Evolutionary conservation across 768 basidiomycete species (phyloP), one percentile per base, ranked within the genome.

Genomic region (button mushroom (Agaricus bisporus)): DNA sequence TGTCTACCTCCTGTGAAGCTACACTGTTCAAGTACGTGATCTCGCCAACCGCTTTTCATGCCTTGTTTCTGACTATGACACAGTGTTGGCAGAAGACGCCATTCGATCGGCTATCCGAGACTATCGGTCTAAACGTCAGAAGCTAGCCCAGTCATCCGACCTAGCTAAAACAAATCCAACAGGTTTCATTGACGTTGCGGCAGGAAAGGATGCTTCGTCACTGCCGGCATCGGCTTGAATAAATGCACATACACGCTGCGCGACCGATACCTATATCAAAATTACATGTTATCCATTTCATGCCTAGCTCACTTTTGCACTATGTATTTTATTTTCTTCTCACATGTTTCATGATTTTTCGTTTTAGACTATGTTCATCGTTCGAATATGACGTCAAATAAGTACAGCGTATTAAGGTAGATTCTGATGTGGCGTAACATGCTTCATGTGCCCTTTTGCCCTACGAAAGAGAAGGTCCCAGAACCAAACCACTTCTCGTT

Each of bases 81-180:
- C 66, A 86, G 90, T 98, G 88, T 72, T 98, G 60, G 95, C 97
- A 12, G 97, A 99, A 71, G 97, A 99, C 68, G 97, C 97, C 54
- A 99, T 99, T 69, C 91, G 90, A 49, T 95, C 95, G 10, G 97
- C 97, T 41, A 99, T 99, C 69, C 89, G 91, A 61, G 88, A 98
- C 67, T 98, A 98, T 74, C 82, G 84, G 64, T 80, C 82, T 56
- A 99, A 99, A 76, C 85, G 91, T 53, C 71, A 68, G 56, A 75
- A 60, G n/a, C 36, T 59, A n/a, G 56, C 59, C 68, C 56, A 58
- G 76, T 39, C 60, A 56, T 71, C 18, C 73, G 78, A 56, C 73
- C 15, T 15, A 12, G 38, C 38, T 39, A 39, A 39, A 39, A 39
- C 38, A 15, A 14, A 39, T 1, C 6, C 38, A 2, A 39, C 77